Evolutionary conservation across 208 protist species (phyloP).

Genomic region (Crithidia brevicula): DNA sequence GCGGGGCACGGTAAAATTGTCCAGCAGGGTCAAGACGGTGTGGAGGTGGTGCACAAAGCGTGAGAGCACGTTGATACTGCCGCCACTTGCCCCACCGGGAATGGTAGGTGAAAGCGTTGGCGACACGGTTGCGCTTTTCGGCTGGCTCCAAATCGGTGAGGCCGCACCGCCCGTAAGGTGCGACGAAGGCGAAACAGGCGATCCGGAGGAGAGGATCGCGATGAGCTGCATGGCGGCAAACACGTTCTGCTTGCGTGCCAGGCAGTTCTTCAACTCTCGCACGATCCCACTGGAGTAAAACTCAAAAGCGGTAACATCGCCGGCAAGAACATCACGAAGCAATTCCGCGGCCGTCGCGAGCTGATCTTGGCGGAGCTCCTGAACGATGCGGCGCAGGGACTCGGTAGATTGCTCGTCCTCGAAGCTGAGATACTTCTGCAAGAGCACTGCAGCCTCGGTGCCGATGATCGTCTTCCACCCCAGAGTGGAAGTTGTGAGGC

Average conservation of each 20-base stretch:
- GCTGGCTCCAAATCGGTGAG: too few relatives aligned
- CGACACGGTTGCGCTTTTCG: neutral
- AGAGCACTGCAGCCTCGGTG: slow-evolving; percentile 43
- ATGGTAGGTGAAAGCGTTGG: neutral
- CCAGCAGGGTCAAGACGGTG: slow-evolving; percentile 37
- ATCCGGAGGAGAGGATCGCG: slow-evolving; percentile 13
- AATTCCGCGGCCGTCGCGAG: slow-evolving; percentile 42
- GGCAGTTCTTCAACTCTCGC: slow-evolving; percentile 21
- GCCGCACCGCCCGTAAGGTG: neutral
- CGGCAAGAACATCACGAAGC: slow-evolving; percentile 46
- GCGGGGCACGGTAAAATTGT: slow-evolving; percentile 32
- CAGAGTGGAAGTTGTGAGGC: slow-evolving; percentile 16
- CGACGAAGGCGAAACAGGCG: neutral
- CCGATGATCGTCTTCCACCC: slow-evolving; percentile 54
- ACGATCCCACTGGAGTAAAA: slow-evolving; percentile 62
- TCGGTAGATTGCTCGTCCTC: slow-evolving; percentile 43
- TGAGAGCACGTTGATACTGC: slow-evolving; percentile 14
- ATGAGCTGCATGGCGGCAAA: slow-evolving; percentile 37
- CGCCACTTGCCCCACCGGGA: neutral
- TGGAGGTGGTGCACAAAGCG: slow-evolving; percentile 43
- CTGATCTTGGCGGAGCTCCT: slow-evolving; percentile 44
- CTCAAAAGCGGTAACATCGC: slow-evolving; percentile 70
- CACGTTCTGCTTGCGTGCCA: slow-evolving; percentile 24
- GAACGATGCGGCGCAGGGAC: slow-evolving; percentile 43
- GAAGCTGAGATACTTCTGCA: slow-evolving; percentile 36